Base-by-base conservation (phyloP, 768 basidiomycete genomes). In the Gyrodon lividus region DNA sequence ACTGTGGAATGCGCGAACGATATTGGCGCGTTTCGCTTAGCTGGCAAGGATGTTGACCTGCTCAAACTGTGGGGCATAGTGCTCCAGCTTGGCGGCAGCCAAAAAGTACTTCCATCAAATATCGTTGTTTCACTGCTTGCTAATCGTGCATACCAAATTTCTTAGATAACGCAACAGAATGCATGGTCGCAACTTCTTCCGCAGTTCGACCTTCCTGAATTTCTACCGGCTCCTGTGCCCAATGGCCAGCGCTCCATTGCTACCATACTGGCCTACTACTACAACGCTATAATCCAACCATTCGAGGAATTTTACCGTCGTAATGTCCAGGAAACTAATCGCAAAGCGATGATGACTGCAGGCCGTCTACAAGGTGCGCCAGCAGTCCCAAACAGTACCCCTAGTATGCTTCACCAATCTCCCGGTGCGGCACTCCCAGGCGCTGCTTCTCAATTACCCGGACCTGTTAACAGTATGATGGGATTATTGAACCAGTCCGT, bases 41-140 rank as follows among this genome's bases (percentile, higher is more conserved):
- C 82, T 3, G 87, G 86, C 16, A 86, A 79, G 65, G 88, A 91
- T 58, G 70, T 92, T 40, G 85, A 88, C 63, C 66, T 92, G n/a
- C 84, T 86, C 67, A 86, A 77, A 61, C 69, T 92, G 9, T 92
- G 86, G 83, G 75, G 74, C 12, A 54, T 80, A 37, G 84, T 88
- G 40, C 70, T 71, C 51, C 77, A 81, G 56, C 59, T 70, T 31
- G 90, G 91, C 22, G 89, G 89, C 24, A 73, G 74, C 16, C 66
- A 70, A 55, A 80, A 77, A 61, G 90, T 90, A 70, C 61, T 79
- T 72, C 47, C 17, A 38, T n/a, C n/a, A n/a, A 41, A 45, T 47
- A 22, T 42, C 52, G 45, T 50, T 57, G 55, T 22, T 52, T 52
- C 54, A 39, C 46, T 46, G 28, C 45, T 52, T 58, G 55, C 52